Evolutionary conservation across 129 eudicot species (phyloP).

Genomic region (Arctium lappa): DNA sequence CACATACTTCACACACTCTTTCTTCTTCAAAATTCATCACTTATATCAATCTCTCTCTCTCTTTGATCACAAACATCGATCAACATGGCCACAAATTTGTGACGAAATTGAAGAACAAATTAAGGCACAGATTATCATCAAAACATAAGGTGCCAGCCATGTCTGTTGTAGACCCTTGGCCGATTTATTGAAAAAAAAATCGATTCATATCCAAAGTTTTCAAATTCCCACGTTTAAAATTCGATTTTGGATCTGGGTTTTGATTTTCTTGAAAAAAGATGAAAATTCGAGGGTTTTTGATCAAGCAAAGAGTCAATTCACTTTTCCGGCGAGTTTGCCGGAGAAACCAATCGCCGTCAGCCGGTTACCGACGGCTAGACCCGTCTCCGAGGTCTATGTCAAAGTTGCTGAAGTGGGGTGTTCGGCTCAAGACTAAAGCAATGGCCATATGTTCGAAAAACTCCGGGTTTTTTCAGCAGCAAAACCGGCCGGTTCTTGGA

Average conservation of each 20-base stretch:
- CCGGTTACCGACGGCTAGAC: conserved; percentile 20
- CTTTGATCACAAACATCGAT: not conserved
- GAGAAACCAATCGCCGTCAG: not conserved
- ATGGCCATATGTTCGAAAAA: conserved; percentile 36
- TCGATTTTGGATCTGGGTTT: conserved; percentile 6
- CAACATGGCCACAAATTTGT: not conserved
- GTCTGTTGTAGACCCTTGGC: conserved; percentile 24
- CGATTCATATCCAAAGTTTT: not conserved
- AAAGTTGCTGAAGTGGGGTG: conserved; percentile 44
- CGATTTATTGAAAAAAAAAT: conserved; percentile 1
- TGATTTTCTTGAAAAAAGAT: conserved; percentile 4
- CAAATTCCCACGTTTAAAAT: not conserved
- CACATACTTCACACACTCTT: not conserved
- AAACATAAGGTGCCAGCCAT: conserved; percentile 19
- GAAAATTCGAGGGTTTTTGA: conserved; percentile 32
- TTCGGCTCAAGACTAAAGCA: conserved; percentile 46
- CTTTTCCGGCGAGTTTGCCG: conserved; percentile 33
- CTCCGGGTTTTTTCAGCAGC: conserved; percentile 7
- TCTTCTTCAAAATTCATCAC: conserved; percentile 19
- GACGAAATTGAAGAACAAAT: not conserved
- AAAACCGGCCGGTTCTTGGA: conserved; percentile 29
- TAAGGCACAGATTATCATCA: not conserved
- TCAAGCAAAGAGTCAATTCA: conserved; percentile 23
- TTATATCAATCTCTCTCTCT: not conserved
- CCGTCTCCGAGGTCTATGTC: conserved; percentile 21